A percentile compares a stretch with the other conserved stretches of the same genome.
These are phyloP conservation scores for Candida pseudoglaebosa DNA, from an alignment of 805 yeast genomes.

Conservation along the genomic window DNA sequence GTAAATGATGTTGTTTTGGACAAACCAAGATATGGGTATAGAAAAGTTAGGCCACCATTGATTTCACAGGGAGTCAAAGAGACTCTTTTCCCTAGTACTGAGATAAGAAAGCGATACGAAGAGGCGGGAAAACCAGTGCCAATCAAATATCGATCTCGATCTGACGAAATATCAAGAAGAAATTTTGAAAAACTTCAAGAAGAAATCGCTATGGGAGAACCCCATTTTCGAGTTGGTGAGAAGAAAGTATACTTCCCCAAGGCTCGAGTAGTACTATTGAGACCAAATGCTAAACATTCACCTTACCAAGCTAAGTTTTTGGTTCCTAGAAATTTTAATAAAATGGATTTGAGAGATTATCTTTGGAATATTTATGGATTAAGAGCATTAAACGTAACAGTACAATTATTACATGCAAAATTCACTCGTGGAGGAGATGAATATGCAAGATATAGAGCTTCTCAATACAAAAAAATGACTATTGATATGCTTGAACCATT, in stretches of 20 bases:
- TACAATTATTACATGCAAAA: conserved; percentile 73
- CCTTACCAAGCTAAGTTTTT: conserved; percentile 96
- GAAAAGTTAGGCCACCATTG: conserved; percentile 35
- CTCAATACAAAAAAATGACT: conserved; percentile 93
- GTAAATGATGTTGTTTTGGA: conserved; percentile 34
- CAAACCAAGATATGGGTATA: conserved; percentile 36
- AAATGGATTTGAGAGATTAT: conserved; percentile 91
- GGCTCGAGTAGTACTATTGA: conserved; percentile 71
- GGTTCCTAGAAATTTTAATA: conserved; percentile 91
- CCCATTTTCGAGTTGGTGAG: conserved; percentile 83
- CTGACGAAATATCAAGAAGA: conserved; percentile 36
- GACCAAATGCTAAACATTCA: conserved; percentile 94
- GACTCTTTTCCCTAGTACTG: conserved; percentile 37
- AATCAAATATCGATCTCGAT: conserved; percentile 30
- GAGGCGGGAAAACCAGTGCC: conserved; percentile 41
- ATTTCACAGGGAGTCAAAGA: conserved; percentile 37
- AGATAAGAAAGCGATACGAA: conserved; percentile 29
- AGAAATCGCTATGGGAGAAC: conserved; percentile 56
- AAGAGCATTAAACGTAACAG: conserved; percentile 83
- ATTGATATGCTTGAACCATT: conserved; percentile 95
- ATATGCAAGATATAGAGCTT: conserved; percentile 67
- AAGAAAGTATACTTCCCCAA: conserved; percentile 78
- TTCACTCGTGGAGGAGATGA: conserved; percentile 52
- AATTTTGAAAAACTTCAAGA: conserved; percentile 39
- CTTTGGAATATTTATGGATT: conserved; percentile 86